Evolutionary conservation across 1,139 yeast genomes (phyloP), one percentile per base, ranked within the genome.

Genomic region (Hyphopichia burtonii): DNA sequence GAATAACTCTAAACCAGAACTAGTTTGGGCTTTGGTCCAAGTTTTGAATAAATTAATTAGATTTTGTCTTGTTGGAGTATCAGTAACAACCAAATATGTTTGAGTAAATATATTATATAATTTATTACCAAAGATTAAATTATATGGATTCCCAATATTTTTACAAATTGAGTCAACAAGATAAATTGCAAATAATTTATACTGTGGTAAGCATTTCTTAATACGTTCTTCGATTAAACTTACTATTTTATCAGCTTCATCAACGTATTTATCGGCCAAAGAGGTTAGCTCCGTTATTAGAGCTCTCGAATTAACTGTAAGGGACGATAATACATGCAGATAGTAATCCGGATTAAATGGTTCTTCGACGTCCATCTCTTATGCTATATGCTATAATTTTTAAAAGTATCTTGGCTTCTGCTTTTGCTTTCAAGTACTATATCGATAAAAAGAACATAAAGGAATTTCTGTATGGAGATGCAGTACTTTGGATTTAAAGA

Each of bases 81-180:
- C 76, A 20, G 71, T 62, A 15, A 71, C 74, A 34, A 68, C 57
- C 36, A 66, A 53, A 49, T 71, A 73, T 2, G 72, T 61, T 36
- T 67, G 71, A 8, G 71, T 63, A 54, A 68, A 73, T 27, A 61
- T 53, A 41, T 58, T 57, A 54, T 60, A 68, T 38, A 73, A 50
- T 42, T 63, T 61, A 27, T 55, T 48, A 30, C 68, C 65, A 50
- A 72, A 70, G 36, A 71, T 50, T 34, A 68, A 48, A 47, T 68
- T 70, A 52, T 71, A 73, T 4, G 78, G 78, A 44, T 66, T 69
- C 12, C 77, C 76, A 35, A 71, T 59, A 52, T 64, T 70, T 50
- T 72, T 72, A 50, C 70, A 61, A 18, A 73, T 68, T 33, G 72
- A 66, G 53, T 73, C 78, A 53, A 73, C 50, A 37, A 72, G 53